phyloP scores from a whole-genome alignment of 140 eudicot species.

The Eryngium alpinum region DNA sequence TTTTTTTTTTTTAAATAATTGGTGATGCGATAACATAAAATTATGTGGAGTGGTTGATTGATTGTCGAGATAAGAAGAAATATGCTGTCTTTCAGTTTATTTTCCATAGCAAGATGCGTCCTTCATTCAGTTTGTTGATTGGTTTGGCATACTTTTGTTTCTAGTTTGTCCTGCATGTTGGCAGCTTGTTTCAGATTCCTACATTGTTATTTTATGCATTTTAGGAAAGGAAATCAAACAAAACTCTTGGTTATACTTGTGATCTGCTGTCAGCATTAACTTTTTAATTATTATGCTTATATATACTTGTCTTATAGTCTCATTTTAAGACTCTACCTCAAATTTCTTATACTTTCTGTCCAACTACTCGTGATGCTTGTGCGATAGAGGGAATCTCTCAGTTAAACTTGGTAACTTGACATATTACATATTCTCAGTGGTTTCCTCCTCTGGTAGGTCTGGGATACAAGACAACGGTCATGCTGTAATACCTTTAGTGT shows the following conservation, averaged over 20 bases:
- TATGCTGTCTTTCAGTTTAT: not conserved
- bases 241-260: no score
- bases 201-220: no score
- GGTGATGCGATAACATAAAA: not conserved
- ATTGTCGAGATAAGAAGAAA: not conserved
- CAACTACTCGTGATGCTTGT: not conserved
- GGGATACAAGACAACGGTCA: slow-evolving; percentile 97
- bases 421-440: not conserved
- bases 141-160: not conserved
- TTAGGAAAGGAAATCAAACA: no score
- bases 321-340: no score
- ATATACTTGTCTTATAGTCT: no score
- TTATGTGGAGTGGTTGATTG: not conserved
- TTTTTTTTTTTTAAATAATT: no score
- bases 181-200: not conserved
- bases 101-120: not conserved
- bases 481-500: slow-evolving; percentile 71
- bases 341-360: not conserved
- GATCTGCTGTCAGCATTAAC: no score
- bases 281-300: no score
- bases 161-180: not conserved
- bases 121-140: not conserved
- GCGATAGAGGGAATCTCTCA: not conserved
- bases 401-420: not conserved
- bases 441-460: slow-evolving; percentile 44